Evolutionary conservation across 306 rosid species (phyloP).

Genomic region (Cucurbita moschata): DNA sequence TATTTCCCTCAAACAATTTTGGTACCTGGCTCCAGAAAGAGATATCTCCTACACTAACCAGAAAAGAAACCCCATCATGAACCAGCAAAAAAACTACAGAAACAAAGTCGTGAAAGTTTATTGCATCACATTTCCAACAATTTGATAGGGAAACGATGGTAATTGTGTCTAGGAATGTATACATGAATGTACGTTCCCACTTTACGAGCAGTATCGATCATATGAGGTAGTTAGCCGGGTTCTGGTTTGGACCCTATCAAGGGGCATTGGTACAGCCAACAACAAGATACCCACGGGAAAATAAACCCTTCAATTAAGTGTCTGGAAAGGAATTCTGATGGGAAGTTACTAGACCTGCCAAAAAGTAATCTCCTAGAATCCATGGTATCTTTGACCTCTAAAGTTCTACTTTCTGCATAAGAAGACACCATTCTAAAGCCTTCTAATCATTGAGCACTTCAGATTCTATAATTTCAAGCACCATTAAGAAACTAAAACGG

Average conservation of each 20-base stretch:
- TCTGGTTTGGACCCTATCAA: neutral
- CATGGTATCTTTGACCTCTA: neutral
- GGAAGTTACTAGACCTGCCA: neutral
- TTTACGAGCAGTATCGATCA: neutral
- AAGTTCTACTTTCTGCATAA: neutral
- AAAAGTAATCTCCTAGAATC: neutral
- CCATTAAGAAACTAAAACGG: neutral
- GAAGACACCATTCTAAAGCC: neutral
- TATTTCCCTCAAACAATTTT: constrained; percentile 74
- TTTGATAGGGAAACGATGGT: neutral
- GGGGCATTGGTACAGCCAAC: neutral
- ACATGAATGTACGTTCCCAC: neutral
- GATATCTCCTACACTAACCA: constrained; percentile 86
- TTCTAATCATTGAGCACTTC: neutral
- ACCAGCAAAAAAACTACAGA: constrained; percentile 16
- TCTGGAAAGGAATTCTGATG: neutral
- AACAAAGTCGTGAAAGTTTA: neutral
- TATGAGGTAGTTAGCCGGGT: neutral
- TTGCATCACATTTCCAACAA: neutral
- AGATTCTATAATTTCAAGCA: neutral
- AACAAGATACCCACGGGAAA: neutral
- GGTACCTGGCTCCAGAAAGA: constrained; percentile 86
- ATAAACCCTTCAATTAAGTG: neutral
- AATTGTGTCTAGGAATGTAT: neutral
- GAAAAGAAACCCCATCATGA: constrained; percentile 20